Evolutionary conservation across 208 protist genomes (phyloP), one percentile per base, ranked within the genome.

Genomic region (Leishmania aethiopica): DNA sequence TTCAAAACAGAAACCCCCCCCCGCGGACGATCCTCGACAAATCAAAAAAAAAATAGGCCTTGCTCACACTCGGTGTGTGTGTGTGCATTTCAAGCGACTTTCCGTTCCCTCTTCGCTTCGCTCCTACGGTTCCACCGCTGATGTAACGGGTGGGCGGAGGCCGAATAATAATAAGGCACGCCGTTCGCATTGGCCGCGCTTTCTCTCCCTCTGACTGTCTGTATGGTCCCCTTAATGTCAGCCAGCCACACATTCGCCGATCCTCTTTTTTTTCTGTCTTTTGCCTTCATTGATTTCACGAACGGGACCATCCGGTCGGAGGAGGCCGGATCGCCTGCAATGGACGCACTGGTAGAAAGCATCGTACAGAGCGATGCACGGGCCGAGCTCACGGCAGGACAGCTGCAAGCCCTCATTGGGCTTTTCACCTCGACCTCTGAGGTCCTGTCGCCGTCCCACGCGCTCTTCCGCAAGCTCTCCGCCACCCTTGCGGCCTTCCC

Each of bases 381-480:
- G 13, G 78, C 70, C n/a, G 28, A 37, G 40, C 83, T 86, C 67
- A 83, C 83, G 28, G 32, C 78, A 10, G 78, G 40, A 45, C 83
- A 86, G 75, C 55, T 86, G 53, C 78, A 86, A 57, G 83, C 83
- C 32, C 66, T 86, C 22, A 67, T 86, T 11, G 83, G 83, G 19
- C 62, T 86, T 10, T 53, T 59, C 37, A 64, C 60, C 13, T 42
- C 75, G n/a, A 77, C 73, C 10, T 53, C 83, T 42, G 19, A 37
- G 40, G 51, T 40, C 3, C 64, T 83, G n/a, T 53, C 78, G 17
- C 59, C 72, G 28, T 37, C 59, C 7, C 83, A 86, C 47, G 40
- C 66, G 25, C 55, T 86, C 19, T 80, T 86, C 47, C 32, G 66
- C 19, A 86, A 83, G 66, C 71, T 86, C 19, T 67, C 74, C 28